phyloP scores from a whole-genome alignment of 2,329 filamentous ascomycete species.

The Achaetomium macrosporum region DNA sequence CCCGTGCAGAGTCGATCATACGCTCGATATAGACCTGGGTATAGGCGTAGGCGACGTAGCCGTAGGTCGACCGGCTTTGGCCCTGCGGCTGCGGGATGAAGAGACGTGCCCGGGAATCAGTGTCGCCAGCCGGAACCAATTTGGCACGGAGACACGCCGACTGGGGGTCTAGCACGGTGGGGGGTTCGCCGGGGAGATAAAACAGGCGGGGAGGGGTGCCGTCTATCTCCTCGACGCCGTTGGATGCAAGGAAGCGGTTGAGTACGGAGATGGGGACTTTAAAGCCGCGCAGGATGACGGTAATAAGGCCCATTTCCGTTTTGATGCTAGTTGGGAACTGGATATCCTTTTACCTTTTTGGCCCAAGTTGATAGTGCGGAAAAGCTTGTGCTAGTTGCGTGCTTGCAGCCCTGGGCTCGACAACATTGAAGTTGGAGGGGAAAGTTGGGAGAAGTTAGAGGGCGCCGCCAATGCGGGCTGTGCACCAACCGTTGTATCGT shows the following conservation, averaged over 20 bases:
- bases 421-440: too few species aligned
- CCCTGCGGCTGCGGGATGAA: slow-evolving; percentile 2
- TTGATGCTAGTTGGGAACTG: too few species aligned
- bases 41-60: slow-evolving; percentile 1
- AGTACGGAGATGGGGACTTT: slow-evolving; percentile 1
- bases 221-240: not conserved
- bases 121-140: not conserved
- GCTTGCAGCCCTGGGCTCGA: too few species aligned
- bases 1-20: not conserved
- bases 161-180: not conserved
- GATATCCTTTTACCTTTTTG: too few species aligned
- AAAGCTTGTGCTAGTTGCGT: too few species aligned
- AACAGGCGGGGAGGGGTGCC: not conserved
- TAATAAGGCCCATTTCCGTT: slow-evolving; percentile 8
- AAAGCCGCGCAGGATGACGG: not conserved
- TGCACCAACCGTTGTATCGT: too few species aligned
- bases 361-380: too few species aligned
- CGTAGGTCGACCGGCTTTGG: not conserved
- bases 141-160: slow-evolving; percentile 2
- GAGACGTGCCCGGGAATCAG: not conserved
- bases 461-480: too few species aligned
- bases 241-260: not conserved
- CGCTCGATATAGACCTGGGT: slow-evolving; percentile 4
- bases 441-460: too few species aligned
- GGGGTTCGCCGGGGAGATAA: not conserved